Base-by-base conservation (phyloP, 2,329 filamentous ascomycete genomes). In the Colletotrichum karsti region DNA sequence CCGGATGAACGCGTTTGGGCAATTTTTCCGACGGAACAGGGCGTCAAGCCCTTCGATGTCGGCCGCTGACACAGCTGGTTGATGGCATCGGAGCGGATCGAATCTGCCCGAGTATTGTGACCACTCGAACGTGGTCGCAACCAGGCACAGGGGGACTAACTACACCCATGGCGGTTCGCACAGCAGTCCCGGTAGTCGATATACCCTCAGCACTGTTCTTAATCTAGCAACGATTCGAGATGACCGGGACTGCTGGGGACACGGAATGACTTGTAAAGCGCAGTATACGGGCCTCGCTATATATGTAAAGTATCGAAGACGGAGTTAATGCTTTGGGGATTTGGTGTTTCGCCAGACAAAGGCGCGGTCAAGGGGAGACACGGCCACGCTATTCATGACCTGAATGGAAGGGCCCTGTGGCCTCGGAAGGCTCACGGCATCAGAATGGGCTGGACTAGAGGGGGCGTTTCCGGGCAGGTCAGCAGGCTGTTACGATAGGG, bases 1-100 rank as follows among this genome's bases (percentile, higher is more conserved):
- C 73, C 82, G 87, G 70, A 89, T 91, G 83, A 91, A 89, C 70
- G 85, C 87, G 46, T 82, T 89, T 65, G n/a, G n/a, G n/a, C 83
- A 84, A 5, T 85, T 88, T 70, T 88, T 89, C 73, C 81, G 85
- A 72, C 82, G 85, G 60, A 84, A 88, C 72, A 88, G 66, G 22
- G 79, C 77, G 42, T 74, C 80, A 10, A 78, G 78, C 67, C 78
- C 78, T 39, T 76, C 76, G 7, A 69, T 75, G 60, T 74, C 77
- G 26, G 74, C 74, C 6, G 70, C 76, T 7, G 75, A 77, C 58
- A 71, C 71, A 26, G 76, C 72, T 9, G 71, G 72, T 59, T 77
- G 73, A 72, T 54, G 26, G 26, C 18, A 3, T 12, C 22, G 30
- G 15, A 26, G 8, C 35, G 10, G 20, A 51, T 50, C 35, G 42